Evolutionary conservation across 257 asterid species (phyloP).

Genomic region (Agastache rugosa): DNA sequence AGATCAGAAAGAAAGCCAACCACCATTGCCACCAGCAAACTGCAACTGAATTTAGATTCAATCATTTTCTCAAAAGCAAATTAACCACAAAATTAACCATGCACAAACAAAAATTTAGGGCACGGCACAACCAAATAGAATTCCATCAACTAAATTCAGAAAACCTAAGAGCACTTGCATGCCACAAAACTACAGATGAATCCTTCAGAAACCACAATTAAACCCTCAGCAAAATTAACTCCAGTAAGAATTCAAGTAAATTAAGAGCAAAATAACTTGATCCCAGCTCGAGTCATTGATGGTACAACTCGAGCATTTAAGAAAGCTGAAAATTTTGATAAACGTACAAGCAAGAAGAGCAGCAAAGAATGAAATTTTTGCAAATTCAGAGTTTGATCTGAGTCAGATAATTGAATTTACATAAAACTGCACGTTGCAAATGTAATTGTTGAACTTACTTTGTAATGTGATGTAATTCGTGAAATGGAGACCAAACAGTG

Average conservation of each 20-base stretch:
- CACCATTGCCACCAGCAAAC: constrained; percentile 33
- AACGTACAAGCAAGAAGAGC: constrained; percentile 36
- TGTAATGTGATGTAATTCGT: constrained; percentile 33
- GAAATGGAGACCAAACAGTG: constrained; percentile 61
- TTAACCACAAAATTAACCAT: constrained; percentile 40
- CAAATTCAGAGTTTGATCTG: constrained; percentile 51
- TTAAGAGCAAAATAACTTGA: constrained; percentile 33
- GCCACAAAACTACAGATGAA: constrained; percentile 40
- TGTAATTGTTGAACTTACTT: constrained; percentile 41
- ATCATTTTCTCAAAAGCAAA: constrained; percentile 18
- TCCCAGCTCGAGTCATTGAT: constrained; percentile 41
- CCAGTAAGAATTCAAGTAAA: constrained; percentile 44
- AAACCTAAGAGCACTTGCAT: constrained; percentile 55
- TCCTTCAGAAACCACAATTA: constrained; percentile 30
- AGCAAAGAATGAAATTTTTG: constrained; percentile 34
- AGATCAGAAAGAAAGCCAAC: constrained; percentile 21
- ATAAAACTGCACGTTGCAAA: constrained; percentile 35
- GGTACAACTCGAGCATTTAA: constrained; percentile 38
- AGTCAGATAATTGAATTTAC: constrained; percentile 37
- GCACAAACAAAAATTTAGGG: constrained; percentile 50
- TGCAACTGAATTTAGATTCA: constrained; percentile 32
- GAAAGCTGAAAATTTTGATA: constrained; percentile 28
- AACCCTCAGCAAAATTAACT: constrained; percentile 37
- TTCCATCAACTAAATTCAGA: constrained; percentile 35
- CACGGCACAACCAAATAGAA: constrained; percentile 35